These are phyloP conservation scores for Exophiala aquamarina DNA, from an alignment of 2,329 filamentous ascomycete species.

Conservation along the genomic window DNA sequence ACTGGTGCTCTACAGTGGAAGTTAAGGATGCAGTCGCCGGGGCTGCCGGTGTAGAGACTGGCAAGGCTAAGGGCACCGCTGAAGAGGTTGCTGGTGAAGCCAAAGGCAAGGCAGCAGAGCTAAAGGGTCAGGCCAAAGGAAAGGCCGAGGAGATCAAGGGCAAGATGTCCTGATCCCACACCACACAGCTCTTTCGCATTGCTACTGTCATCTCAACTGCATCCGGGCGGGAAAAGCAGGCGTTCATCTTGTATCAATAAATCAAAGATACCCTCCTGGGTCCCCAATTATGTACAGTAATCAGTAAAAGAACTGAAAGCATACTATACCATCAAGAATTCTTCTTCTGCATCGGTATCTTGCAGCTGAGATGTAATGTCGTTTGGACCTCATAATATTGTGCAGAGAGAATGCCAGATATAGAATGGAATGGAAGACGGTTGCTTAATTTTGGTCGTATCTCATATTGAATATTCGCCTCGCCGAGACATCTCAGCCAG, in stretches of 20 bases:
- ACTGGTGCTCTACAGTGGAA: conserved; percentile 45
- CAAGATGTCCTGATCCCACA: conserved; percentile 22
- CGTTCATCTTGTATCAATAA: not conserved
- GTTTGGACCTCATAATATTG: too few relatives aligned
- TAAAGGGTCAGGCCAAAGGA: conserved; percentile 32
- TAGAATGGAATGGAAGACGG: too few relatives aligned
- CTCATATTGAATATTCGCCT: too few relatives aligned
- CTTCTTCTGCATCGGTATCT: too few relatives aligned
- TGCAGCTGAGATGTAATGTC: too few relatives aligned
- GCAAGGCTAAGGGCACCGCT: conserved; percentile 49
- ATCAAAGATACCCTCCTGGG: not conserved
- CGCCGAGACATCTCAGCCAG: too few relatives aligned
- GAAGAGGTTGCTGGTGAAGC: conserved; percentile 39
- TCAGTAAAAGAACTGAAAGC: not conserved
- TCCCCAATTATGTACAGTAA: not conserved
- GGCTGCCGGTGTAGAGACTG: conserved; percentile 40
- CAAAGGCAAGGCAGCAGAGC: conserved; percentile 33
- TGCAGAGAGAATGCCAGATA: too few relatives aligned
- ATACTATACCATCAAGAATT: too few relatives aligned
- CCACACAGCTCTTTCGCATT: too few relatives aligned
- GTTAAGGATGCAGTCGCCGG: conserved; percentile 47
- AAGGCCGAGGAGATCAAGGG: conserved; percentile 37
- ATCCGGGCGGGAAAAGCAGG: not conserved
- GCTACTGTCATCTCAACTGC: not conserved
- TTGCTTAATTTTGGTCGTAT: too few relatives aligned